Conservation (phyloP, 2,329 filamentous ascomycete genomes). For the Fusarium guadeloupense region DNA sequence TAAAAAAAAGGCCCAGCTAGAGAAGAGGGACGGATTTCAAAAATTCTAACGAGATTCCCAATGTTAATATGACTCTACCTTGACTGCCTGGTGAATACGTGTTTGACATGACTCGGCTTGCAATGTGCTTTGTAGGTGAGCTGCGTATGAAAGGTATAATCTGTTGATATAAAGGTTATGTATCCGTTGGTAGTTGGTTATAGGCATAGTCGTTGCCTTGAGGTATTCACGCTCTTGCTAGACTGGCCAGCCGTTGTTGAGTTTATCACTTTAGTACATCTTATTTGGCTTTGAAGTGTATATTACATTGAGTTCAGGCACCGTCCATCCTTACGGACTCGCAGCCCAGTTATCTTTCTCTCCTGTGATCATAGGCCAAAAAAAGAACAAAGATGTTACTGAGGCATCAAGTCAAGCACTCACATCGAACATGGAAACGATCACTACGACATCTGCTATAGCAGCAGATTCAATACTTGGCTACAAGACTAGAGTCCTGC, state of each 20-base stretch:
- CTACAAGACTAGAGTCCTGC: conserved; percentile 4
- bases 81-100: conserved; percentile 12
- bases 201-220: no score
- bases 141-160: background rate
- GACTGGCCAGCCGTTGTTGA: no score
- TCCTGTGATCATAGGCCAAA: background rate
- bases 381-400: background rate
- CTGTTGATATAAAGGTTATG: background rate
- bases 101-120: background rate
- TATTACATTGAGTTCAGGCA: no score
- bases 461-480: background rate
- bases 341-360: background rate
- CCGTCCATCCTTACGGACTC: no score
- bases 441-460: background rate
- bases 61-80: conserved; percentile 43
- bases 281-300: no score
- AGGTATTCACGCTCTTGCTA: background rate
- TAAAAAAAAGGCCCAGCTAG: conserved; percentile 49
- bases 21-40: conserved; percentile 46
- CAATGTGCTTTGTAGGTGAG: background rate
- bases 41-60: conserved; percentile 50
- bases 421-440: background rate
- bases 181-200: background rate
- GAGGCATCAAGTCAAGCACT: background rate
- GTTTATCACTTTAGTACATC: no score